Conservation (phyloP, 2,329 filamentous ascomycete genomes). For the Diaporthe eres region DNA sequence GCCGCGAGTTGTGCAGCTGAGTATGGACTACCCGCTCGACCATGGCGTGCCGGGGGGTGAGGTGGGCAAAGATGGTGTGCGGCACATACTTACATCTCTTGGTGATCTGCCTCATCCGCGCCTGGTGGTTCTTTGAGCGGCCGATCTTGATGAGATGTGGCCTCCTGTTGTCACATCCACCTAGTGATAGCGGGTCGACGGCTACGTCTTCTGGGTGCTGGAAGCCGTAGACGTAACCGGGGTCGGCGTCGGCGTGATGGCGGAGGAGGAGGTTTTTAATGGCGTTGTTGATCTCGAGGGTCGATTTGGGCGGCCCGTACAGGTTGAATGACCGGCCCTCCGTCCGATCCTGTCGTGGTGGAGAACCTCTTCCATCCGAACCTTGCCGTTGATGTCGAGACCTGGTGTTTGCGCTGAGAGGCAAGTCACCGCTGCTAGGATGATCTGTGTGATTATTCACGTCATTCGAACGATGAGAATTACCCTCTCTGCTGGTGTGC, state of each 20-base stretch:
- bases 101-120: constrained; percentile 47
- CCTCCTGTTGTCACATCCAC: not conserved
- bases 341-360: not conserved
- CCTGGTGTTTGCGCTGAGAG: constrained; percentile 4
- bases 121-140: constrained; percentile 42
- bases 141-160: constrained; percentile 51
- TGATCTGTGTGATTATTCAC: not conserved
- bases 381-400: not conserved
- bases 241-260: not conserved
- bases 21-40: constrained; percentile 50
- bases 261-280: constrained; percentile 37
- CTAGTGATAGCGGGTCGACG: not conserved
- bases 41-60: constrained; percentile 45
- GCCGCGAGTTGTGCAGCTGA: constrained; percentile 47
- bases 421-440: not conserved
- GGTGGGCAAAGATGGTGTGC: constrained; percentile 39
- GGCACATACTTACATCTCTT: constrained; percentile 47
- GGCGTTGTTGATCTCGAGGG: constrained; percentile 33
- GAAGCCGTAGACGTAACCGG: constrained; percentile 48
- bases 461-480: not conserved
- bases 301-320: constrained; percentile 24
- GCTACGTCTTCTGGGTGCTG: constrained; percentile 44
- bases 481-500: not conserved
- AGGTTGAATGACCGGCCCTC: constrained; percentile 3
- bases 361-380: constrained; percentile 23